Base-by-base conservation (phyloP, 805 yeast genomes). In the Ogataea neopini region DNA sequence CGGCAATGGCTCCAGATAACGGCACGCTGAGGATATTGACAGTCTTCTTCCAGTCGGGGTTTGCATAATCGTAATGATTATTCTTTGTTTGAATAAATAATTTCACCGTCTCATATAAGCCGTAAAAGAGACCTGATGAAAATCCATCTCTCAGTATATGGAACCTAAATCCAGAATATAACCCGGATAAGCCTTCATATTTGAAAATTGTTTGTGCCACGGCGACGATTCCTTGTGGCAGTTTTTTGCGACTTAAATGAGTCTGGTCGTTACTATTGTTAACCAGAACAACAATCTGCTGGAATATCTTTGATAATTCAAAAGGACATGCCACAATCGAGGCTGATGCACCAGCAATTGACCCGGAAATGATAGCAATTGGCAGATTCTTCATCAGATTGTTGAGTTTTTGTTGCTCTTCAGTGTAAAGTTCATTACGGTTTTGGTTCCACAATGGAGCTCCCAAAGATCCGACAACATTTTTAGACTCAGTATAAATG, bases 291-390 rank as follows among this genome's bases (percentile, higher is more conserved):
- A 74, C 83, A 32, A 88, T 77, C 63, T 88, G 96, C 30, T 92
- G 85, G 51, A 84, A 87, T 7, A 88, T 73, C 64, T 88, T 89
- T 40, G 92, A 82, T 66, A 87, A 79, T 64, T 88, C 96, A 62
- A 88, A 88, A 1, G 96, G 96, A 55, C 92, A 85, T 2, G 90
- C 86, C 63, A 83, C 79, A 5, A 75, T 29, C 3, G 88, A 75
- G 11, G 86, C 81, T 2, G 74, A 66, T 6, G 78, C 78, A 4
- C 96, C 96, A 0, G 94, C 80, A 0, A 79, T 51, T 3, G 77
- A 68, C 4, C 96, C 96, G 0, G 91, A 73, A 1, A 71, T 36
- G 44, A 81, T 72, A 49, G 71, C 57, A 50, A 74, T 52, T 56
- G 87, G 74, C 47, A 79, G 57, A 63, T 71, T 75, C 40, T 70